Evolutionary conservation across 805 yeast genomes (phyloP), one percentile per base, ranked within the genome.

Genomic region (Yarrowia sp.): DNA sequence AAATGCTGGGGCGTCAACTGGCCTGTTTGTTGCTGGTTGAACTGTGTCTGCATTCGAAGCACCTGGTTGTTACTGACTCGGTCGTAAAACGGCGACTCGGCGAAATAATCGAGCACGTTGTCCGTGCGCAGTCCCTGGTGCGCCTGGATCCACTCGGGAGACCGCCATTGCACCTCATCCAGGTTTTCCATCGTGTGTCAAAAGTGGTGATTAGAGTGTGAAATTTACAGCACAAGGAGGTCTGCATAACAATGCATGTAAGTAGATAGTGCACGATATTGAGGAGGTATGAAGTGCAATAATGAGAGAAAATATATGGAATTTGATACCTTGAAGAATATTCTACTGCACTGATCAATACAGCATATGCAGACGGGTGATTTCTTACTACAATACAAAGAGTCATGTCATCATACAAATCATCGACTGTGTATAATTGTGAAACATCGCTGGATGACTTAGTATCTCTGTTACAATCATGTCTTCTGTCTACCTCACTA

Each of bases 101-200:
- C 82, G 74, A 95, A 93, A 78, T 95, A 95, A 69, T 95, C 98
- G 20, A 95, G 83, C 0, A 95, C 97, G 75, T 93, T 95, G 66
- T 88, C 96, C 0, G 96, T 90, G 53, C 92, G 83, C 30, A 95
- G 84, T 0, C 97, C 77, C 7, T 80, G 98, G 76, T 87, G 87
- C 66, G 88, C 85, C 75, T 92, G 97, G 71, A 95, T 92, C 96
- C 97, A 95, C 77, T 95, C 99, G 0, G 99, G 98, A 3, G 95
- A 89, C 71, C 93, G 86, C 99, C 99, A 95, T 76, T 93, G 98
- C 49, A 95, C 83, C 74, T 94, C 98, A 75, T 93, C 98, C 34
- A 93, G 80, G 38, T 82, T 61, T n/a, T 47, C 66, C 66, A 61
- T 61, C 24, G 14, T 38, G 42, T 46, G 44, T 81, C 38, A 3